Base-by-base conservation (phyloP, 768 basidiomycete genomes). In the Tephrocybe sp. region DNA sequence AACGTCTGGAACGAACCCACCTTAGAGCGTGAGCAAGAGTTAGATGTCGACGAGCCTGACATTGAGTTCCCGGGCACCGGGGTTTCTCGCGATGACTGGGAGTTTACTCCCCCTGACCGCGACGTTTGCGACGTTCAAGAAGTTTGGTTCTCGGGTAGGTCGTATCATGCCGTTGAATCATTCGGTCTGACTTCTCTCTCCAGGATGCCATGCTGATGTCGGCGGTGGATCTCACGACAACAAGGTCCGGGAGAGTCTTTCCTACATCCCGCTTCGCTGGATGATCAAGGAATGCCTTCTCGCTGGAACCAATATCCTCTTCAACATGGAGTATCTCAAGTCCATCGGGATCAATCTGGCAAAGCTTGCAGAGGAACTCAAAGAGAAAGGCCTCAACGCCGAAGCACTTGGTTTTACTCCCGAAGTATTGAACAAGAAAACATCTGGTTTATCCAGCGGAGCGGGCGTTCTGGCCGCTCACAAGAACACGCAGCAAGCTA, bases 211-310 rank as follows among this genome's bases (percentile, higher is more conserved):
- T 25, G 57, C 59, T 5, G 63, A 64, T 46, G 55, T 64, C 14
- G 63, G 63, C 14, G 63, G 65, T 26, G 65, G 62, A 2, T 67
- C 64, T 5, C 62, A 62, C 42, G 7, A 42, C 21, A 62, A 61
- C 39, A 44, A 50, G 14, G 41, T 57, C 14, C 48, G 51, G 11
- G 51, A 57, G 21, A 65, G 62, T 44, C 51, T 67, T 7, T 62
- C 64, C 1, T 57, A 54, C 37, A 64, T 67, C 32, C 61, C 64
- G 1, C 50, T 67, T 38, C 53, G 65, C 18, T 67, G 65, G 65
- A 67, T 67, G 65, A 64, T 67, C 46, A 64, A 59, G 21, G 66
- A 67, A 42, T 62, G 58, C 40, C 48, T 67, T 25, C 12, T 61
- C 10, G 45, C 50, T 21, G 58, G 40, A 21, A 47, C 39, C 8